A percentile compares a stretch with the other conserved stretches of the same genome.
Conservation (phyloP, 805 yeast genomes). For the Debaryomyces hansenii region DNA sequence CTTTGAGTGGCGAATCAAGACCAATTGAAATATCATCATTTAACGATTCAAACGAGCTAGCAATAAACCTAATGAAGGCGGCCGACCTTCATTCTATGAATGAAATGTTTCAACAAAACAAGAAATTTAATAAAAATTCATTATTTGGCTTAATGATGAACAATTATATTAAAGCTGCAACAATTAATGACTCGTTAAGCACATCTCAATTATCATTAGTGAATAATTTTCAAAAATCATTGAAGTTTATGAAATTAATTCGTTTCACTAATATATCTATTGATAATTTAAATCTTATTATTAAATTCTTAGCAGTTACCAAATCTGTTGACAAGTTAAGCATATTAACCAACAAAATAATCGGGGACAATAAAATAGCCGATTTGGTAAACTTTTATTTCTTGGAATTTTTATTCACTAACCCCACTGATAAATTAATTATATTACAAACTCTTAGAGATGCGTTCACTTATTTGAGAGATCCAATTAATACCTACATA, state of each 20-base stretch:
- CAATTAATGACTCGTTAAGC: constrained; percentile 1
- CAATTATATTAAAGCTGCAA: constrained; percentile 16
- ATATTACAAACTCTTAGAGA: constrained; percentile 22
- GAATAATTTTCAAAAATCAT: constrained; percentile 20
- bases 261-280: constrained; percentile 18
- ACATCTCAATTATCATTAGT: not conserved
- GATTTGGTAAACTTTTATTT: constrained; percentile 30
- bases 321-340: constrained; percentile 23
- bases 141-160: constrained; percentile 5
- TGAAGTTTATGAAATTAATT: constrained; percentile 24
- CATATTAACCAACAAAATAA: constrained; percentile 26
- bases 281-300: constrained; percentile 21
- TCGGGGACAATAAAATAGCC: constrained; percentile 13
- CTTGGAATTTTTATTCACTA: constrained; percentile 22
- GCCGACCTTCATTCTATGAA: constrained; percentile 15
- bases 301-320: constrained; percentile 24
- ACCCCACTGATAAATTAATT: constrained; percentile 16
- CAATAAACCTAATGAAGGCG: constrained; percentile 6
- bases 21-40: not conserved
- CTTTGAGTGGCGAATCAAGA: constrained; percentile 9
- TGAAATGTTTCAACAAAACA: constrained; percentile 8
- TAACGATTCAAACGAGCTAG: not conserved
- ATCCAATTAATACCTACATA: constrained; percentile 19
- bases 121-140: not conserved
- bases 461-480: constrained; percentile 23